Percentiles rank a stretch among this genome's conserved stretches.
Conservation (phyloP, 2,329 filamentous ascomycete species). For the Trichoderma endophyticum region DNA sequence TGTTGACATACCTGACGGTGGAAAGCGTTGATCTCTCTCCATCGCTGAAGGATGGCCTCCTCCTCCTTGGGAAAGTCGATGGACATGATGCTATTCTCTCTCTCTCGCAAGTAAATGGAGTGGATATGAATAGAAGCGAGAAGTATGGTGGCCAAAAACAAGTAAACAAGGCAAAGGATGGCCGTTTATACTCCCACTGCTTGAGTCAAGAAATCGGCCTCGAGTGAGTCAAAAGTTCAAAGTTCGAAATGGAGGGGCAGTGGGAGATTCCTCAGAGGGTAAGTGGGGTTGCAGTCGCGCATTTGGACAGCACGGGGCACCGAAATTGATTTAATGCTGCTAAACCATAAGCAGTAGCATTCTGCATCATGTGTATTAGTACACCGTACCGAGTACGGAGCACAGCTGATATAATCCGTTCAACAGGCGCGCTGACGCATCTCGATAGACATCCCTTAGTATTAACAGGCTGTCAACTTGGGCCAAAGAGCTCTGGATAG, state of each 20-base stretch:
- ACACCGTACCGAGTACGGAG: background rate
- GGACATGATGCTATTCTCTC: slow-evolving; percentile 55
- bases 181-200: background rate
- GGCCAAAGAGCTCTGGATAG: background rate
- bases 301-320: background rate
- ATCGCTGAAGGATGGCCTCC: slow-evolving; percentile 77
- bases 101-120: background rate
- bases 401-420: slow-evolving; percentile 5
- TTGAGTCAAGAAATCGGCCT: background rate
- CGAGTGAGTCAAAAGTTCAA: slow-evolving; percentile 13
- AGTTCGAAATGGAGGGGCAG: slow-evolving; percentile 2
- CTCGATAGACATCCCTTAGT: slow-evolving; percentile 4
- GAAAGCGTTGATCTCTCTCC: slow-evolving; percentile 92
- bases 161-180: background rate
- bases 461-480: slow-evolving; percentile 15
- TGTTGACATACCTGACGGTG: slow-evolving; percentile 64
- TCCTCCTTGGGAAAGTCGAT: slow-evolving; percentile 94
- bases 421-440: slow-evolving; percentile 9
- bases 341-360: background rate
- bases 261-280: background rate
- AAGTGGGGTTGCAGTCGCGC: slow-evolving; percentile 7
- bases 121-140: background rate
- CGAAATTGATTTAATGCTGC: background rate
- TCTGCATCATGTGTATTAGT: background rate
- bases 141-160: background rate